phyloP scores from a whole-genome alignment of 208 protist species.

The Kentomonas sorsogonicus region DNA sequence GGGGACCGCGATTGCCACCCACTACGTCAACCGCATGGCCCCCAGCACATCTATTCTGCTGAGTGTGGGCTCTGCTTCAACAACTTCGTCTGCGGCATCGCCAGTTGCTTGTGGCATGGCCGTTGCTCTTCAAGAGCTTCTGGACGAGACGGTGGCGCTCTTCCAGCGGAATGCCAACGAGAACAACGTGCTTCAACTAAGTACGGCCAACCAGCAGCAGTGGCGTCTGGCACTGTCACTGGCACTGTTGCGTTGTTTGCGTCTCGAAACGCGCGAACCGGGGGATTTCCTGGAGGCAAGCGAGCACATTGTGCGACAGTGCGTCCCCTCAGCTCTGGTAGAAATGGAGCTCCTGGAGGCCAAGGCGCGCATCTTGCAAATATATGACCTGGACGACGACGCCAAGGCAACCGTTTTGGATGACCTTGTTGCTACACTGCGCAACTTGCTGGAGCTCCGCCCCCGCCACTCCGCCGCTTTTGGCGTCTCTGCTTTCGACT shows the following conservation, averaged over 20 bases:
- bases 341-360: conserved; percentile 69
- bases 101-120: background rate
- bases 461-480: conserved; percentile 14
- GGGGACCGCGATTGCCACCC: too few species aligned
- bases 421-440: conserved; percentile 69
- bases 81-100: too few species aligned
- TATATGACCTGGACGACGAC: conserved; percentile 45
- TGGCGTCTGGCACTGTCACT: conserved; percentile 30
- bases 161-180: conserved; percentile 72
- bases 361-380: conserved; percentile 63
- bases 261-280: conserved; percentile 38
- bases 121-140: conserved; percentile 22
- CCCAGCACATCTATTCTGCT: too few species aligned
- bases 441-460: conserved; percentile 72
- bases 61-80: too few species aligned
- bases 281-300: conserved; percentile 62
- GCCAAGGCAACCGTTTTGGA: conserved; percentile 54
- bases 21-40: too few species aligned
- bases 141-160: conserved; percentile 45
- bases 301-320: conserved; percentile 61
- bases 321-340: conserved; percentile 47
- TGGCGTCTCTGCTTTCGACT: background rate
- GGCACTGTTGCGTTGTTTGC: conserved; percentile 54
- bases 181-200: conserved; percentile 43
- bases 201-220: conserved; percentile 16